These are phyloP conservation scores for Botrytis hyacinthi DNA, from an alignment of 2,329 filamentous ascomycete species.

Conservation along the genomic window DNA sequence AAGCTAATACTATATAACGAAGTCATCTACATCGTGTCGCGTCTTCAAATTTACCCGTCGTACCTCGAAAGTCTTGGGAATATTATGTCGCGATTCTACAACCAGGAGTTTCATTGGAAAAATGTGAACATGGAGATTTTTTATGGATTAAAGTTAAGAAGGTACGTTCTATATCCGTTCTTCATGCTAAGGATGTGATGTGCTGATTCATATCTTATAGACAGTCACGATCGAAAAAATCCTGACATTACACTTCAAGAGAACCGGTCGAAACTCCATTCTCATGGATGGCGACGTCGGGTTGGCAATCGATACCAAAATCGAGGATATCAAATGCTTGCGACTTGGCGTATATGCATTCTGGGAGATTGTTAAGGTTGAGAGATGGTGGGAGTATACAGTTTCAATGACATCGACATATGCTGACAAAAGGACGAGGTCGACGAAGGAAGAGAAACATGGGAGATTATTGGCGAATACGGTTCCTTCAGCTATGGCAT, in stretches of 20 bases:
- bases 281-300: not conserved
- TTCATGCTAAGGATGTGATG: too few relatives aligned
- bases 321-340: not conserved
- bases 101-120: not conserved
- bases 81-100: slow-evolving; percentile 8
- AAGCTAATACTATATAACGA: not conserved
- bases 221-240: not conserved
- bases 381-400: slow-evolving; percentile 12
- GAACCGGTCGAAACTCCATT: not conserved
- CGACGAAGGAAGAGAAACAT: too few relatives aligned
- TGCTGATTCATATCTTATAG: not conserved
- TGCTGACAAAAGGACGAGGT: too few relatives aligned
- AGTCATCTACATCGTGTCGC: slow-evolving; percentile 6
- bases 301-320: not conserved
- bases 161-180: not conserved
- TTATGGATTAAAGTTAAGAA: not conserved
- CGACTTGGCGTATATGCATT: not conserved
- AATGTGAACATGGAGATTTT: slow-evolving; percentile 2
- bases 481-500: not conserved
- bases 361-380: slow-evolving; percentile 6
- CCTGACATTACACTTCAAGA: not conserved
- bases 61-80: slow-evolving; percentile 8
- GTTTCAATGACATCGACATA: not conserved
- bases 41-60: not conserved
- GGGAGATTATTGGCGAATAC: too few relatives aligned